Evolutionary conservation across 805 yeast genomes (phyloP).

Genomic region (Candida sonorensis): DNA sequence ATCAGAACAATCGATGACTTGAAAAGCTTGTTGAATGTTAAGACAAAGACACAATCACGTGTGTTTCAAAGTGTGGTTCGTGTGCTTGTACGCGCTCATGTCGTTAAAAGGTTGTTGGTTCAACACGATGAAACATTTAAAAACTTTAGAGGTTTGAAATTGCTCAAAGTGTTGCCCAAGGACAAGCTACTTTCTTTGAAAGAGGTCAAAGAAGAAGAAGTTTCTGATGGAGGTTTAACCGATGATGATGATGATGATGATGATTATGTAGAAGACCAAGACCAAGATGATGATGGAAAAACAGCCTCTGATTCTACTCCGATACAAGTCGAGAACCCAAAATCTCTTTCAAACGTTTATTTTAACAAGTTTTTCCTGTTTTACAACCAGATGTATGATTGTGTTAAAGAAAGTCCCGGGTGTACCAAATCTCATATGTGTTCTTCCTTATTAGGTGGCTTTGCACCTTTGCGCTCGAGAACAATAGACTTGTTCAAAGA

Average conservation of each 20-base stretch:
- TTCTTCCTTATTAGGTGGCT: conserved; percentile 42
- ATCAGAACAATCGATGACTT: conserved; percentile 57
- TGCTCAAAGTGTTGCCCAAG: conserved; percentile 18
- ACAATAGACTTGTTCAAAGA: not conserved
- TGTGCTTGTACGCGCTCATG: conserved; percentile 37
- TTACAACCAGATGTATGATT: conserved; percentile 54
- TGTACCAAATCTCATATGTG: too few species aligned
- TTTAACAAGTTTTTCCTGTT: conserved; percentile 56
- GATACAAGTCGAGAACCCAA: too few species aligned
- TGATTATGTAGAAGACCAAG: conserved; percentile 24
- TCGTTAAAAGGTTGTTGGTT: conserved; percentile 15
- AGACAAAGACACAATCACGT: conserved; percentile 27
- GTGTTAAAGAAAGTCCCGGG: too few species aligned
- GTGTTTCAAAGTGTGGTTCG: conserved; percentile 39
- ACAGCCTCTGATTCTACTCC: conserved; percentile 23
- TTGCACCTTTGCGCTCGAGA: conserved; percentile 27
- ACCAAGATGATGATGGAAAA: conserved; percentile 21
- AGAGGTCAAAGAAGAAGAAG: too few species aligned
- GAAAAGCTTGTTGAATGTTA: conserved; percentile 39
- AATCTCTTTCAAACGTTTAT: conserved; percentile 16
- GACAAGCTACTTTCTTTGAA: too few species aligned
- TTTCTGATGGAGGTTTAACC: conserved; percentile 9
- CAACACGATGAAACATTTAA: conserved; percentile 18
- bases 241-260: not conserved
- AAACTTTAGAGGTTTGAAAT: conserved; percentile 18